A percentile compares a stretch with the other conserved stretches of the same genome.
Conservation (phyloP, 257 asterid species). For the Thymus quinquecostatus region DNA sequence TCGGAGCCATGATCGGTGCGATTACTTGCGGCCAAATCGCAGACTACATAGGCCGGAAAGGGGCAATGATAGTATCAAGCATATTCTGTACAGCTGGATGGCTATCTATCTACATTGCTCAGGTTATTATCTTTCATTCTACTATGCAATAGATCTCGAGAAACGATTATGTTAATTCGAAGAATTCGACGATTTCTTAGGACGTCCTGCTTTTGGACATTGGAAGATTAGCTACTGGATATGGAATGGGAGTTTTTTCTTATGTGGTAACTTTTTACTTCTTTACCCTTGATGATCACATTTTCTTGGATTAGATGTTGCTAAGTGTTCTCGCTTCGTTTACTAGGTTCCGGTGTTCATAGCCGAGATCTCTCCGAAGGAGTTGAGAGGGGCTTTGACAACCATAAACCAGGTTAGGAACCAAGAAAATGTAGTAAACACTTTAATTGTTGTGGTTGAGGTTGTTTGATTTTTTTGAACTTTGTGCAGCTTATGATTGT, state of each 20-base stretch:
- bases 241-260: conserved; percentile 95
- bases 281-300: not conserved
- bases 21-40: conserved; percentile 86
- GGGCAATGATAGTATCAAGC: conserved; percentile 88
- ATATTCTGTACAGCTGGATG: conserved; percentile 80
- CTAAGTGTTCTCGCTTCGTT: not conserved
- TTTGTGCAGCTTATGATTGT: conserved; percentile 78
- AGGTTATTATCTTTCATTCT: conserved; percentile 46
- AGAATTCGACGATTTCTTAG: conserved; percentile 36
- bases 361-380: conserved; percentile 94
- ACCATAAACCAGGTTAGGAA: conserved; percentile 73
- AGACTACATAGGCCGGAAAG: conserved; percentile 79
- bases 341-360: conserved; percentile 85
- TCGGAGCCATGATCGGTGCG: conserved; percentile 98
- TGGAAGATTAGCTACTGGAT: conserved; percentile 92
- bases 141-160: conserved; percentile 4
- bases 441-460: no score
- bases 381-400: conserved; percentile 83
- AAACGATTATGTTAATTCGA: conserved; percentile 25
- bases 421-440: not conserved
- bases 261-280: conserved; percentile 57
- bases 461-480: not conserved
- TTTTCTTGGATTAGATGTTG: not conserved
- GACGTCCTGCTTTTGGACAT: conserved; percentile 61
- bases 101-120: conserved; percentile 80